These are phyloP conservation scores for Hirsutella thompsonii DNA, from an alignment of 2,329 filamentous ascomycete species.

Conservation along the genomic window DNA sequence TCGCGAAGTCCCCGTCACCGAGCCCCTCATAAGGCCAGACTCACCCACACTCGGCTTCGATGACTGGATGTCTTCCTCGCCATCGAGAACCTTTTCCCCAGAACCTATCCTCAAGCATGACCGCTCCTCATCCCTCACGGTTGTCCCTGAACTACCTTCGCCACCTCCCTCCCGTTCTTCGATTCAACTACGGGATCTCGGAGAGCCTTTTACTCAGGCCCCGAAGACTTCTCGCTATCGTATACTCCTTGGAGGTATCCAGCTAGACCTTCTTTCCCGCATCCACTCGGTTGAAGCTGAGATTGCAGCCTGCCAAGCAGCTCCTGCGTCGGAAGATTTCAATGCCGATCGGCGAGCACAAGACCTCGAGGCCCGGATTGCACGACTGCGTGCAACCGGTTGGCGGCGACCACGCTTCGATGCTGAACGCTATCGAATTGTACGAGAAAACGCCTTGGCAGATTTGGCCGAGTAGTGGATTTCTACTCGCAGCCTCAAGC, in stretches of 20 bases:
- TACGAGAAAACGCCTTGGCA: slow-evolving; percentile 36
- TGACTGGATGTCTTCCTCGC: slow-evolving; percentile 20
- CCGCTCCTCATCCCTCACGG: not conserved
- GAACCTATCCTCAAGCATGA: slow-evolving; percentile 8
- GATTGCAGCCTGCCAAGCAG: slow-evolving; percentile 14
- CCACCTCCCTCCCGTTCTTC: slow-evolving; percentile 4
- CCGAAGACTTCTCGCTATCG: slow-evolving; percentile 35
- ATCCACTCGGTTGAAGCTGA: slow-evolving; percentile 31
- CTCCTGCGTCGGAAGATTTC: slow-evolving; percentile 6
- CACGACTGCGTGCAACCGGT: slow-evolving; percentile 37
- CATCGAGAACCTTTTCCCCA: slow-evolving; percentile 8
- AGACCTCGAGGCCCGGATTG: slow-evolving; percentile 38
- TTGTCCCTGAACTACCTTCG: not conserved
- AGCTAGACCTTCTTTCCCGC: slow-evolving; percentile 35
- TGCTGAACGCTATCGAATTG: slow-evolving; percentile 34
- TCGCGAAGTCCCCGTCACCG: slow-evolving; percentile 18
- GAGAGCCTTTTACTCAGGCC: slow-evolving; percentile 25
- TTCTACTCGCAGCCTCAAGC: too few species aligned
- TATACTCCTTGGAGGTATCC: slow-evolving; percentile 32
- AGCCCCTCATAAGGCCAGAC: slow-evolving; percentile 42
- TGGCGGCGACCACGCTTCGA: slow-evolving; percentile 46
- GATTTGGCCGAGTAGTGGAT: slow-evolving; percentile 26
- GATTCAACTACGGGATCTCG: slow-evolving; percentile 7
- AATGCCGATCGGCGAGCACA: slow-evolving; percentile 23
- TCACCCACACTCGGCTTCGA: slow-evolving; percentile 47